Base-by-base conservation (phyloP, 441 rosid species). In the Euphorbia corollata region DNA sequence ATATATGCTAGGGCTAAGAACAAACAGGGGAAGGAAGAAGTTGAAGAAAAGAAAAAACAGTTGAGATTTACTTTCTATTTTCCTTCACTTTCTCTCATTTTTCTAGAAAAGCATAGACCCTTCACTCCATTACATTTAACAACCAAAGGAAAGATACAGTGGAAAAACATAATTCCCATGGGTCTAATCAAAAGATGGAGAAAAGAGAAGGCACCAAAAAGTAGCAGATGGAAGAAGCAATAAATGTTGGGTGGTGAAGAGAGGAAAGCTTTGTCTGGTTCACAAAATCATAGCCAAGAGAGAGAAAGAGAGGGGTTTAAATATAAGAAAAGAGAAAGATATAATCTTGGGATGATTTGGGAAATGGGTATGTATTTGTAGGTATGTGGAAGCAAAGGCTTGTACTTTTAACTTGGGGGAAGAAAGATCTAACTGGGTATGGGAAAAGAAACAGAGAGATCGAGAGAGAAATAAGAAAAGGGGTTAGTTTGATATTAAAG, bases 81-180 rank as follows among this genome's bases (percentile, higher is more conserved):
- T 71, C 71, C 67, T 64, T 57, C 78, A 72, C 77, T 82, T 81
- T 59, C 82, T 75, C 79, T 84, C 86, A 78, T 83, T 74, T 77
- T 77, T 81, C 73, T 67, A 65, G 68, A 73, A 73, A 82, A 73
- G 23, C 30, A 68, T 70, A 78, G 71, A 68, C 36, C 64, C 65
- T 65, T 70, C 68, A 51, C 68, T 69, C 61, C 74, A 67, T 78
- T 70, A 63, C 71, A 38, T 64, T 8, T 60, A 72, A 73, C 71
- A 72, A 71, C 62, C 1, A 66, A 57, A 71, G 68, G 60, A 71
- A 43, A 68, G 27, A 24, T 18, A 70, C 77, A 79, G 43, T 69
- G 74, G 50, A 80, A 74, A 70, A 72, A 55, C 84, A 75, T 73
- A 72, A 69, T 68, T 45, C 36, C 80, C 75, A 75, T 69, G 81